Conservation (phyloP, 169 alveolate species). For the Plasmodium gaboni region DNA sequence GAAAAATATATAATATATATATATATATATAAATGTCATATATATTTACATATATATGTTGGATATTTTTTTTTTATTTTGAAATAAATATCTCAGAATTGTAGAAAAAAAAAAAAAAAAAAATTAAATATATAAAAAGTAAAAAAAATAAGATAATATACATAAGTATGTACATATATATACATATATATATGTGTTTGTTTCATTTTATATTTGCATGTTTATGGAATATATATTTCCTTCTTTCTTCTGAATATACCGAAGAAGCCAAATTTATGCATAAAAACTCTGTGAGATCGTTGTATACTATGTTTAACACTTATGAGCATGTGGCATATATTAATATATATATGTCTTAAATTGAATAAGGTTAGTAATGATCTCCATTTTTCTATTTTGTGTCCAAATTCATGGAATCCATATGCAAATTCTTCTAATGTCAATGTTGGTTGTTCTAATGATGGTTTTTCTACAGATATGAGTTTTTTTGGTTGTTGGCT, state of each 20-base stretch:
- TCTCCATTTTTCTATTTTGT: constrained; percentile 9
- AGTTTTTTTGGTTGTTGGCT: background rate
- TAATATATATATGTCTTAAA: constrained; percentile 64
- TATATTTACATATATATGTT: too few relatives aligned
- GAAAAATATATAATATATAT: too few relatives aligned
- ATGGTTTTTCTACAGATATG: background rate
- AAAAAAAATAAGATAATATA: too few relatives aligned
- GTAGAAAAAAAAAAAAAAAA: too few relatives aligned
- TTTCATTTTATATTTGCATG: too few relatives aligned
- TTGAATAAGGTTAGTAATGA: constrained; percentile 42
- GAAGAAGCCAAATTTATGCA: constrained; percentile 36
- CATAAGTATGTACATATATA: too few relatives aligned
- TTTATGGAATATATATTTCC: constrained; percentile 35
- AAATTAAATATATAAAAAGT: too few relatives aligned
- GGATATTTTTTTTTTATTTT: too few relatives aligned
- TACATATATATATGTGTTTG: too few relatives aligned
- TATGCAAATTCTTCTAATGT: constrained; percentile 22
- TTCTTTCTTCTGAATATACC: constrained; percentile 17
- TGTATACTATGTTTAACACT: constrained; percentile 29
- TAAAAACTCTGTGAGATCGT: constrained; percentile 26
- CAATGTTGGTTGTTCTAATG: background rate
- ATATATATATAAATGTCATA: too few relatives aligned
- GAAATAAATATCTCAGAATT: too few relatives aligned
- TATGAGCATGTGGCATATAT: constrained; percentile 33
- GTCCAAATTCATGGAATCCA: constrained; percentile 16